Conservation (phyloP, 768 basidiomycete species). For the Amanita phalloides region DNA sequence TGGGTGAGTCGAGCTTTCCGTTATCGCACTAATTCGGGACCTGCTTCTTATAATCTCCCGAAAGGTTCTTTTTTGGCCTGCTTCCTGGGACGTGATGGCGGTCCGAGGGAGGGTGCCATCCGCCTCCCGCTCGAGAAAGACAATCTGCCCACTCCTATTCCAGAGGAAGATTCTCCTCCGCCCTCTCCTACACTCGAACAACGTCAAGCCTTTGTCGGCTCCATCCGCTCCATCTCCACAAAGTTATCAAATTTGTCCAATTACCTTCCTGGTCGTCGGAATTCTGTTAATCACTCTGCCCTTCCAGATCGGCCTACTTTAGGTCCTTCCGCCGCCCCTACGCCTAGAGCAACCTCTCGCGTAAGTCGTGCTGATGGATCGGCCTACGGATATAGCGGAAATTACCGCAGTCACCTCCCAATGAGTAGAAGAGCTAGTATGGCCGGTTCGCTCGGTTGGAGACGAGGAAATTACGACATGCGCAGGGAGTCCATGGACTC, state of each 20-base stretch:
- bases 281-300: conserved; percentile 21
- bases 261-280: conserved; percentile 42
- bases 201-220: conserved; percentile 25
- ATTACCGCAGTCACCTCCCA: conserved; percentile 43
- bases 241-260: conserved; percentile 53
- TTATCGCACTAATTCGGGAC: conserved; percentile 5
- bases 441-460: conserved; percentile 38
- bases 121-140: conserved; percentile 72
- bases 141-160: conserved; percentile 36
- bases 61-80: conserved; percentile 79
- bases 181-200: conserved; percentile 36
- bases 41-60: conserved; percentile 1
- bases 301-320: conserved; percentile 18
- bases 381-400: conserved; percentile 65
- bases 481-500: conserved; percentile 26
- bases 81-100: conserved; percentile 88
- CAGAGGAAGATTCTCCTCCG: conserved; percentile 48
- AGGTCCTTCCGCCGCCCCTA: conserved; percentile 23
- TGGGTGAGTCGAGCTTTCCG: conserved; percentile 31
- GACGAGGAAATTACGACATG: conserved; percentile 36
- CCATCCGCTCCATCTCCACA: conserved; percentile 40
- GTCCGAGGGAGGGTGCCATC: conserved; percentile 79
- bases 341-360: conserved; percentile 38
- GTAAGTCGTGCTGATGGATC: conserved; percentile 62
- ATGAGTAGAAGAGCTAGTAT: conserved; percentile 48